Base-by-base conservation (phyloP, 2,329 filamentous ascomycete genomes). In the Alternaria gaisen region DNA sequence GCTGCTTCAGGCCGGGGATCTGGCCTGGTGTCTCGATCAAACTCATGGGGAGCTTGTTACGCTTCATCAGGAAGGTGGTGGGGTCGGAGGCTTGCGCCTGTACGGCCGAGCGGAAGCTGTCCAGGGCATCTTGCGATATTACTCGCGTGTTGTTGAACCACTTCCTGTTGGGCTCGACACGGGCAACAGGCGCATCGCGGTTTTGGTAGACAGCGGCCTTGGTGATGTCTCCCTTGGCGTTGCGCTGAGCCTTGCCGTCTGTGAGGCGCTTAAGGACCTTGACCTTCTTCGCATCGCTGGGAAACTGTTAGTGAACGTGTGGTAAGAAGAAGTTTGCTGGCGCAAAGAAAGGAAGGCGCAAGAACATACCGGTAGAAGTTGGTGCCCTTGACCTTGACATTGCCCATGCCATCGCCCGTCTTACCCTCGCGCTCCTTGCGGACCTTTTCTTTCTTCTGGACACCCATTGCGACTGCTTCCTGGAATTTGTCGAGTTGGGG, bases 131-230 rank as follows among this genome's bases (percentile, higher is more conserved):
- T 77, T 97, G 94, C 1, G 91, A 93, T 74, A 97, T 97, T 44
- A 90, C 88, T 73, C 95, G 85, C 34, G 94, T 97, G 80, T 97
- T 97, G 73, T 90, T 92, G 82, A 99, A 99, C 95, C 95, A 99
- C 82, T 96, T 96, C 74, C 95, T 87, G 82, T 98, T 96, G 51
- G 95, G 95, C 83, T 98, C 94, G 75, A 98, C 91, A 68, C 94
- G 88, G 69, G 94, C 95, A 61, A 86, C 88, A 47, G 94, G 94
- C 22, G 90, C 82, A 36, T 97, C 93, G 74, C 88, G 86, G 61
- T 90, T 93, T 82, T 98, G 94, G 81, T 88, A 97, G 16, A 88
- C 86, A 50, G 93, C 93, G 66, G 93, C 89, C 80, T 95, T 90
- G 56, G 90, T 91, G 77, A 99, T 91, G 72, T 94, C 89, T 73